These are phyloP conservation scores for Arthromyces matolae DNA, from an alignment of 768 basidiomycete genomes.

Conservation along the genomic window DNA sequence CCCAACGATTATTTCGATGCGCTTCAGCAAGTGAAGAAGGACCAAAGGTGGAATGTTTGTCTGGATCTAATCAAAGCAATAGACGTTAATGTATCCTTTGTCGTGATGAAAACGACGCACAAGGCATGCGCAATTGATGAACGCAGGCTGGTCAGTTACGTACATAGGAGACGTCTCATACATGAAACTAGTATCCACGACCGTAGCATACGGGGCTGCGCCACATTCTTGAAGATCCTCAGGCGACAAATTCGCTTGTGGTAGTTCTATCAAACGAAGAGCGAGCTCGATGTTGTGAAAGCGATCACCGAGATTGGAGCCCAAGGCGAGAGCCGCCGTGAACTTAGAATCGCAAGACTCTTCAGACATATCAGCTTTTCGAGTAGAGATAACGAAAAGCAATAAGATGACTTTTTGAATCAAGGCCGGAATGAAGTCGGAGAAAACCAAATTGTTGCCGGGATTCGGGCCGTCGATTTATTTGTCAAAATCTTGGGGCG, in stretches of 20 bases:
- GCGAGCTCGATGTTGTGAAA: constrained; percentile 80
- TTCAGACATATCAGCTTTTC: not conserved
- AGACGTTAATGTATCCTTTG: not conserved
- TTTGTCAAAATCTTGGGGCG: constrained; percentile 4
- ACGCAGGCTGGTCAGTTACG: constrained; percentile 81
- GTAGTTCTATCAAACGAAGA: constrained; percentile 63
- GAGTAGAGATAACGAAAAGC: too few relatives aligned
- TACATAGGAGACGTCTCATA: constrained; percentile 98
- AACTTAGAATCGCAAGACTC: not conserved
- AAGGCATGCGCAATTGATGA: constrained; percentile 89
- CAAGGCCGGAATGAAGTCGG: not conserved
- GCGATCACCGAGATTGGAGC: constrained; percentile 88
- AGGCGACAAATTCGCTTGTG: constrained; percentile 25
- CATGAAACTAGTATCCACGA: constrained; percentile 82
- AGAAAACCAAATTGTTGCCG: not conserved
- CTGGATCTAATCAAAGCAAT: constrained; percentile 53
- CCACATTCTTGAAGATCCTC: constrained; percentile 12
- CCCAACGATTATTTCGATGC: constrained; percentile 71
- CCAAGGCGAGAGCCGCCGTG: constrained; percentile 68
- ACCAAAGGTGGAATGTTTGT: constrained; percentile 60
- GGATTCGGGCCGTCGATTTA: not conserved
- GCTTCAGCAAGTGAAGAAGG: constrained; percentile 65
- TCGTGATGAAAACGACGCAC: constrained; percentile 42
- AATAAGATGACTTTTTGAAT: not conserved
- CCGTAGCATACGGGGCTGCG: constrained; percentile 26